Evolutionary conservation across 305 asterid genomes (phyloP).

Genomic region (Nicotiana rustica): DNA sequence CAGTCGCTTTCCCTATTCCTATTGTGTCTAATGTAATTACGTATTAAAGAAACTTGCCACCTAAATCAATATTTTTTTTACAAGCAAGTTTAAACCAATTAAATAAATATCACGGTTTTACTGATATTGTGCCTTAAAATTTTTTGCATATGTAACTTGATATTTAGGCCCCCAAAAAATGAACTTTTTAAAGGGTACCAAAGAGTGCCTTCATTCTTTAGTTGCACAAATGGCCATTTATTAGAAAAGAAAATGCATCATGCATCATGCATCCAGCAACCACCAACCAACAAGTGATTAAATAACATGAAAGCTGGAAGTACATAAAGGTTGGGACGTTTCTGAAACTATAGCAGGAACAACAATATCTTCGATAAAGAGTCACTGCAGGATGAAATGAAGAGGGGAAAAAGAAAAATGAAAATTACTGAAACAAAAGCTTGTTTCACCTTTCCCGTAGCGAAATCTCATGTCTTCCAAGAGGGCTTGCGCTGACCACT

Average conservation of each 20-base stretch:
- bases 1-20: too few species aligned
- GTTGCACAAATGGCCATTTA: background rate
- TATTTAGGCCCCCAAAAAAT: too few species aligned
- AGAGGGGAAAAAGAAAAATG: background rate
- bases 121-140: too few species aligned
- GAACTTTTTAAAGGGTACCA: background rate
- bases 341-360: slow-evolving; percentile 22
- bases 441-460: slow-evolving; percentile 31
- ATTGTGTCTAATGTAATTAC: too few species aligned
- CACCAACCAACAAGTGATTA: slow-evolving; percentile 14
- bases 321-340: slow-evolving; percentile 18
- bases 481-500: slow-evolving; percentile 35
- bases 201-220: background rate
- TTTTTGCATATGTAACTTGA: too few species aligned
- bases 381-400: background rate
- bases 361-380: slow-evolving; percentile 33
- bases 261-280: background rate
- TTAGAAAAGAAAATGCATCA: background rate
- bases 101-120: too few species aligned
- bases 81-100: too few species aligned
- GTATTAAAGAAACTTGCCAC: too few species aligned
- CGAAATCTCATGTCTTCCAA: slow-evolving; percentile 37
- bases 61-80: too few species aligned
- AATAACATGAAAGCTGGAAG: background rate
- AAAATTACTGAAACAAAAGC: slow-evolving; percentile 33